Percentiles rank a stretch among this genome's conserved stretches.
phyloP scores from a whole-genome alignment of 1,284 basidiomycete genomes.

The Ustilago lituana region DNA sequence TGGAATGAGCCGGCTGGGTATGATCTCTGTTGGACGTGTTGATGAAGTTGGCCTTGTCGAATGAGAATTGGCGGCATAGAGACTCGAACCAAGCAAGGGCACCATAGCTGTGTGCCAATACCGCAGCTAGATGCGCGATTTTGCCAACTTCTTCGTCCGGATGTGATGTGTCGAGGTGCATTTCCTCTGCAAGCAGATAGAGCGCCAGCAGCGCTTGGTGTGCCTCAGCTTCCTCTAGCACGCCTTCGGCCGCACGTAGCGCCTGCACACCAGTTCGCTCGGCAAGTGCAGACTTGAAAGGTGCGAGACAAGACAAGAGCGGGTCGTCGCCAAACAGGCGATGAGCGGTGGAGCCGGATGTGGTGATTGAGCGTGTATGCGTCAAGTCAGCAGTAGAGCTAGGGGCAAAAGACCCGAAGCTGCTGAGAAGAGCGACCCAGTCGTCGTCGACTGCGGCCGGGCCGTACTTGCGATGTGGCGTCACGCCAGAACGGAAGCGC shows the following conservation, averaged over 20 bases:
- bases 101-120: not conserved
- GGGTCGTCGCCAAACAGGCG: conserved; percentile 18
- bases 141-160: not conserved
- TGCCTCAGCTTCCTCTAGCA: conserved; percentile 7
- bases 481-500: conserved; percentile 14
- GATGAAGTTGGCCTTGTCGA: too few species aligned
- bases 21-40: too few species aligned
- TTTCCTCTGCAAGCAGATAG: conserved; percentile 54
- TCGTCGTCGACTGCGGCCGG: conserved; percentile 16
- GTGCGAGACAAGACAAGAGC: conserved; percentile 14
- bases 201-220: conserved; percentile 15
- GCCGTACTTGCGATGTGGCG: not conserved
- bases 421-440: conserved; percentile 13
- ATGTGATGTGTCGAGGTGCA: conserved; percentile 25
- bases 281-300: not conserved
- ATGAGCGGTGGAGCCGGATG: conserved; percentile 1
- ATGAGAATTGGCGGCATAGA: conserved; percentile 6
- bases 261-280: not conserved
- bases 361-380: not conserved
- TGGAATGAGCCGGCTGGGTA: too few species aligned
- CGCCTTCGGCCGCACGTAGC: not conserved
- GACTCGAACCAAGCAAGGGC: conserved; percentile 16
- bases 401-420: not conserved
- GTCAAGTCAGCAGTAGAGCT: not conserved
- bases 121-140: conserved; percentile 2